Percentiles rank a stretch among this genome's conserved stretches.
Conservation (phyloP, 345 rosid species). For the Gynandropsis gynandra region DNA sequence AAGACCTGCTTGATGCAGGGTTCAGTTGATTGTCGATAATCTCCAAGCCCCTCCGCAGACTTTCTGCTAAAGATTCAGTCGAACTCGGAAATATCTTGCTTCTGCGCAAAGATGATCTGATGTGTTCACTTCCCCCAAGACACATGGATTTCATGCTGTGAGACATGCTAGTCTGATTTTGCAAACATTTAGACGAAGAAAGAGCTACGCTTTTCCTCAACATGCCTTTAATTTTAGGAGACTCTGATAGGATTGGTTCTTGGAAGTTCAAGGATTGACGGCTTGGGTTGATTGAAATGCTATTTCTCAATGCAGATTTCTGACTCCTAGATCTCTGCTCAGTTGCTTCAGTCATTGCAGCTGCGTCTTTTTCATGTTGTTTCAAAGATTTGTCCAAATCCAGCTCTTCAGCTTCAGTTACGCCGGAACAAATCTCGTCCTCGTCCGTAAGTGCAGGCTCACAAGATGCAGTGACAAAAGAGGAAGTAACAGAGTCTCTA, state of each 20-base stretch:
- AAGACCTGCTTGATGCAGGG: conserved; percentile 49
- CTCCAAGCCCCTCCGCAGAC: conserved; percentile 87
- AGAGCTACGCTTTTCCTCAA: conserved; percentile 54
- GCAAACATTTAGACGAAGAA: conserved; percentile 43
- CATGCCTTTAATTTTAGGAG: conserved; percentile 70
- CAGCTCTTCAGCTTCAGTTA: conserved; percentile 43
- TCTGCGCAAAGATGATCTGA: conserved; percentile 63
- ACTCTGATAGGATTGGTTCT: conserved; percentile 79
- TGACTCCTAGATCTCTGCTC: conserved; percentile 22
- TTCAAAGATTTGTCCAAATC: conserved; percentile 26
- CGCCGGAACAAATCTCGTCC: conserved; percentile 50
- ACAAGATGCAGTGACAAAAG: conserved; percentile 57
- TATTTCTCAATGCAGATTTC: conserved; percentile 36
- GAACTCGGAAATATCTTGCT: conserved; percentile 65
- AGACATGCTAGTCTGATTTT: conserved; percentile 41
- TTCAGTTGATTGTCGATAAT: conserved; percentile 61
- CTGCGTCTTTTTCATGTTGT: conserved; percentile 27
- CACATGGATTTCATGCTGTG: conserved; percentile 35
- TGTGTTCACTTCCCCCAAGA: conserved; percentile 43
- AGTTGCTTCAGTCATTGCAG: conserved; percentile 24
- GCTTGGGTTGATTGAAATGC: conserved; percentile 51
- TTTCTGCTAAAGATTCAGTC: conserved; percentile 83
- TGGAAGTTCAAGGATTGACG: conserved; percentile 50
- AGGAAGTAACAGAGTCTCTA: conserved; percentile 45
- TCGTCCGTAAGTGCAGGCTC: conserved; percentile 56